Conservation (phyloP, 148 eudicot genomes). For the Drosera capensis region DNA sequence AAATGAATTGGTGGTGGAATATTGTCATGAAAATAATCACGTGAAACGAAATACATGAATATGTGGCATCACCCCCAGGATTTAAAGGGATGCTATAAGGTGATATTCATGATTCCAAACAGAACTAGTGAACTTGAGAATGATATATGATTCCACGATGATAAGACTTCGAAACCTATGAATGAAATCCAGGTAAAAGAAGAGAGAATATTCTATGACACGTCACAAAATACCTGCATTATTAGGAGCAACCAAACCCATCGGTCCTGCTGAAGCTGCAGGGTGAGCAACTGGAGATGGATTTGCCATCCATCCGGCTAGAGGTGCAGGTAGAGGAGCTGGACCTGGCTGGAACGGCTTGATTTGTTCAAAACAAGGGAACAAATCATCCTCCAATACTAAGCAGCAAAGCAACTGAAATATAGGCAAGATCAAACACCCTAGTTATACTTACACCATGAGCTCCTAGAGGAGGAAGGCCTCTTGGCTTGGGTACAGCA, state of each 20-base stretch:
- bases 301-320: slow-evolving; percentile 50
- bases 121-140: no score
- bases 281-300: slow-evolving; percentile 32
- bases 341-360: slow-evolving; percentile 40
- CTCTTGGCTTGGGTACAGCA: slow-evolving; percentile 23
- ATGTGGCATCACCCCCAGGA: no score
- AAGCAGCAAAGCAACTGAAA: not conserved
- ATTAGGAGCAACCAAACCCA: slow-evolving; percentile 21
- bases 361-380: no score
- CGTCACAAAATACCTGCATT: slow-evolving; percentile 28
- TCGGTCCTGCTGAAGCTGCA: slow-evolving; percentile 28
- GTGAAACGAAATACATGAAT: no score
- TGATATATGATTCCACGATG: no score
- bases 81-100: no score
- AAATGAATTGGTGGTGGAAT: not conserved
- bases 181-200: not conserved
- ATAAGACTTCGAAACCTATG: not conserved
- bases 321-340: slow-evolving; percentile 23
- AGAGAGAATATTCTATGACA: not conserved
- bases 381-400: slow-evolving; percentile 1
- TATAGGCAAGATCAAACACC: not conserved
- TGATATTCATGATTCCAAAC: no score
- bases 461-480: slow-evolving; percentile 36
- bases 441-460: slow-evolving; percentile 32
- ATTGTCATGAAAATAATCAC: no score